These are phyloP conservation scores for Silene coronaria DNA, from an alignment of 179 eudicot species.

Conservation along the genomic window DNA sequence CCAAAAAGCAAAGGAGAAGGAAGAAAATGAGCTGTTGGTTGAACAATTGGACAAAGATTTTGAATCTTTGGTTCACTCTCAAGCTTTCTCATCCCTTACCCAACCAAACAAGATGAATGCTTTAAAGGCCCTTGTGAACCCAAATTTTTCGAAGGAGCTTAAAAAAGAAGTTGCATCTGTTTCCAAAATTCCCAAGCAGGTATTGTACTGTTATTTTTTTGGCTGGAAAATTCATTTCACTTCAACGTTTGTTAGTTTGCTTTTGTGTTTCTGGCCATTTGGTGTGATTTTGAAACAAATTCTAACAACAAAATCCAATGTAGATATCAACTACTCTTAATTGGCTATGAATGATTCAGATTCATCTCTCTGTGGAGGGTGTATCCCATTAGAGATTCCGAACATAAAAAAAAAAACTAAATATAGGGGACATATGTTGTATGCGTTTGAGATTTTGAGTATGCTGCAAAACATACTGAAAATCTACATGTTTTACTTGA, in stretches of 20 bases:
- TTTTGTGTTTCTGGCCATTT: not conserved
- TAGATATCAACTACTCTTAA: not conserved
- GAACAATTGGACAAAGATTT: conserved; percentile 79
- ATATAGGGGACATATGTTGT: not conserved
- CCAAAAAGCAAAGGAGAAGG: conserved; percentile 76
- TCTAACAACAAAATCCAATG: not conserved
- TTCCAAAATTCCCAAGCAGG: conserved; percentile 44
- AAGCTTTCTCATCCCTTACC: conserved; percentile 61
- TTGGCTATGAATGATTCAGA: not conserved
- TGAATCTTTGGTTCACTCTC: conserved; percentile 64
- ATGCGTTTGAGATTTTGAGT: not conserved
- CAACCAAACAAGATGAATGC: conserved; percentile 70
- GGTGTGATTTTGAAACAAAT: not conserved
- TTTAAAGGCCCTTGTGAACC: conserved; percentile 64
- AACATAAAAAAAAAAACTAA: too few species aligned
- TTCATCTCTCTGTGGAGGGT: not conserved
- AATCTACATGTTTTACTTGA: not conserved
- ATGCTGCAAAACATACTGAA: not conserved
- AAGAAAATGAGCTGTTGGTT: conserved; percentile 66
- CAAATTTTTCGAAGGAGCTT: conserved; percentile 37
- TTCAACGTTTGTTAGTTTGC: not conserved
- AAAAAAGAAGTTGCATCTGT: conserved; percentile 29
- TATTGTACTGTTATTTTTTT: conserved; percentile 14
- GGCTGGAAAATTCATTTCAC: not conserved
- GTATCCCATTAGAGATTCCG: not conserved